Conservation (phyloP, 2,329 filamentous ascomycete species). For the Dactylellina leptospora region DNA sequence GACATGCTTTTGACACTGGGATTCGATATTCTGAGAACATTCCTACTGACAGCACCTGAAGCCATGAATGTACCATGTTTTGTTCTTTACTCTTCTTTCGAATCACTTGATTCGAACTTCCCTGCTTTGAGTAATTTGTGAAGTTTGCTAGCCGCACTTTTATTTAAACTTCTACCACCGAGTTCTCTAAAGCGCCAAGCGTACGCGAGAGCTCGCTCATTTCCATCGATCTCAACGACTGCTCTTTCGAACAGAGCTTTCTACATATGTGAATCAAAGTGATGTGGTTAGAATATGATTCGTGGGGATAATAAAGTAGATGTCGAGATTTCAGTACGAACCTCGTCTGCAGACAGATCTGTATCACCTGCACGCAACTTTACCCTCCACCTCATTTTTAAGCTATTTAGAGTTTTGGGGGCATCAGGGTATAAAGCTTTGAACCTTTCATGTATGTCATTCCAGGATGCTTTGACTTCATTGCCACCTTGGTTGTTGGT, state of each 20-base stretch:
- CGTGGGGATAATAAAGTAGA: neutral
- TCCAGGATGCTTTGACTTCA: constrained; percentile 33
- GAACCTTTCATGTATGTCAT: constrained; percentile 24
- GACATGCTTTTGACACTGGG: too few species aligned
- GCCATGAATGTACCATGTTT: too few species aligned
- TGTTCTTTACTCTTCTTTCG: neutral
- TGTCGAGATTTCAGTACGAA: neutral
- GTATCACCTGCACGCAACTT: constrained; percentile 46
- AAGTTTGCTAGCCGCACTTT: constrained; percentile 37
- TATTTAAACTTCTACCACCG: constrained; percentile 36
- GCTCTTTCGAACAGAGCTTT: constrained; percentile 42
- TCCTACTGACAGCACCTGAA: too few species aligned
- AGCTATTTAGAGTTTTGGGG: constrained; percentile 26
- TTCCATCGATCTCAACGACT: constrained; percentile 37
- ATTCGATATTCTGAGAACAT: too few species aligned
- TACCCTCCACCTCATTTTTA: constrained; percentile 39
- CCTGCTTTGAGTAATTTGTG: constrained; percentile 35
- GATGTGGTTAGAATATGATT: neutral
- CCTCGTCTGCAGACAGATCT: constrained; percentile 23
- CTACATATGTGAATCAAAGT: neutral
- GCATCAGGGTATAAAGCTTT: constrained; percentile 21
- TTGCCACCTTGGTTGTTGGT: constrained; percentile 44
- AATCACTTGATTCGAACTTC: constrained; percentile 6
- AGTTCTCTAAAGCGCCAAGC: constrained; percentile 51
- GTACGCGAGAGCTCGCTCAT: constrained; percentile 34